These are phyloP conservation scores for Polygonum aviculare DNA, from an alignment of 148 eudicot species.

Conservation along the genomic window DNA sequence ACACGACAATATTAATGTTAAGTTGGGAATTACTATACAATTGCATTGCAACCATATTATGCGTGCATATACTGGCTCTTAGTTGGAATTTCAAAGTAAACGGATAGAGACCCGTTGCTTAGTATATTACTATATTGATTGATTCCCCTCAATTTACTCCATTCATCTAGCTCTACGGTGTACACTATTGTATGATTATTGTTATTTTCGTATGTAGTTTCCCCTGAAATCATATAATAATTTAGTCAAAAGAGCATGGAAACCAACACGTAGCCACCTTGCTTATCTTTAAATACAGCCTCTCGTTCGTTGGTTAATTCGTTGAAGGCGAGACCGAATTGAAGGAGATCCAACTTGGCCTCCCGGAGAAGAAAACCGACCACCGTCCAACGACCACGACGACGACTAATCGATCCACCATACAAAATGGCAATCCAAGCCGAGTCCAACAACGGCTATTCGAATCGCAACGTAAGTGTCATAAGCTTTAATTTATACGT, in stretches of 20 bases:
- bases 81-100: background rate
- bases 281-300: background rate
- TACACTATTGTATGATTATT: no score
- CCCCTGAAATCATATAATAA: background rate
- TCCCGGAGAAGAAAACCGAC: background rate
- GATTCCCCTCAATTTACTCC: background rate
- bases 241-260: background rate
- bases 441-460: background rate
- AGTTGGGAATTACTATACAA: background rate
- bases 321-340: background rate
- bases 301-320: background rate
- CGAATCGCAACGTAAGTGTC: background rate
- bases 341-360: background rate
- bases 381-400: background rate
- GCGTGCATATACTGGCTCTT: background rate
- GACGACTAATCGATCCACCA: background rate
- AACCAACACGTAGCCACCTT: background rate
- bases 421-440: background rate
- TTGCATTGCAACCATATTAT: no score
- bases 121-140: background rate
- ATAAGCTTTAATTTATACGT: no score
- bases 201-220: background rate
- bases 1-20: background rate
- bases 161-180: no score
- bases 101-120: background rate